Evolutionary conservation across 371 early-diverging fungal species (phyloP).

Genomic region (Mortierella sp.): DNA sequence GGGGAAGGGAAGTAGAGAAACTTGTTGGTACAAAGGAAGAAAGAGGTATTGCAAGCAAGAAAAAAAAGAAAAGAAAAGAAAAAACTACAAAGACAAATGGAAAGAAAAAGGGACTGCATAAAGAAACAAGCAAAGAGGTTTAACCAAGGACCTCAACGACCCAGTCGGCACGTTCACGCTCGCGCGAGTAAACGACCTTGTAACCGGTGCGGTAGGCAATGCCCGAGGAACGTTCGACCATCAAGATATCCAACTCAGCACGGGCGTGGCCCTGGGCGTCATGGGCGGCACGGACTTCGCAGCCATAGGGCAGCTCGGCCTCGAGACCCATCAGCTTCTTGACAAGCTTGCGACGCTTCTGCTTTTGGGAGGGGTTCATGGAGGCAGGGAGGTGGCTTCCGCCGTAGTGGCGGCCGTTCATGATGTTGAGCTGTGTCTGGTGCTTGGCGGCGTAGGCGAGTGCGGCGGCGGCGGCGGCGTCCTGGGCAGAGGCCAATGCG

Average conservation of each 20-base stretch:
- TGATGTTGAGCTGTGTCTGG: constrained; percentile 21
- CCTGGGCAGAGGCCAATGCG: constrained; percentile 8
- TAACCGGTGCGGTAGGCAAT: constrained; percentile 53
- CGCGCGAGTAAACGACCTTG: constrained; percentile 55
- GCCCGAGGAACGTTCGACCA: constrained; percentile 53
- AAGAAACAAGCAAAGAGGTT: too few relatives aligned
- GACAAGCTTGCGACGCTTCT: constrained; percentile 37
- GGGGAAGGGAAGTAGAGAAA: not conserved
- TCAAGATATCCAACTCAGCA: constrained; percentile 51
- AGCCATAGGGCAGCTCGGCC: constrained; percentile 50
- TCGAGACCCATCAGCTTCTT: constrained; percentile 46
- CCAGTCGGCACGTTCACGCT: constrained; percentile 51
- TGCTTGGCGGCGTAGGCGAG: not conserved
- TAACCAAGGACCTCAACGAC: constrained; percentile 48
- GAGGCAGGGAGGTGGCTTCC: constrained; percentile 55
- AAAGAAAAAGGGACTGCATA: not conserved
- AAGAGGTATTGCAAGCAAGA: not conserved
- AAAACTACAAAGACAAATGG: not conserved
- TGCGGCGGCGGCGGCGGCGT: not conserved
- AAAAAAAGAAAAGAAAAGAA: not conserved
- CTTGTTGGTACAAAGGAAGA: constrained; percentile 11
- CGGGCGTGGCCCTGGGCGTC: constrained; percentile 43
- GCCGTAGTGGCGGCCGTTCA: constrained; percentile 52
- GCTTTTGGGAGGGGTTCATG: constrained; percentile 24
- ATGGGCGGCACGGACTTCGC: constrained; percentile 44